phyloP scores from a whole-genome alignment of 1,284 basidiomycete species.

The Microbotryum intermedium region DNA sequence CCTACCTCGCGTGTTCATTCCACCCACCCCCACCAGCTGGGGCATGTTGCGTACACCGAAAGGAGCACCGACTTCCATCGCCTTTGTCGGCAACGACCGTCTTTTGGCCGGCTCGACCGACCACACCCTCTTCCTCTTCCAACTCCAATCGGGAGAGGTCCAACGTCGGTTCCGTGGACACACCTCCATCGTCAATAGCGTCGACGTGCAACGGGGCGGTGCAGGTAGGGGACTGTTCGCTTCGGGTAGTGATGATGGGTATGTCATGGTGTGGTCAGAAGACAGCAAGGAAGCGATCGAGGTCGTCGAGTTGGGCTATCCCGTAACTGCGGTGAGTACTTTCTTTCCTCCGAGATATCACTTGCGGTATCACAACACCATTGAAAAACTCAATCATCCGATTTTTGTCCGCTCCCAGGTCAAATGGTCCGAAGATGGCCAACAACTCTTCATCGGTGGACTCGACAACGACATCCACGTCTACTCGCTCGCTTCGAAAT shows the following conservation, averaged over 20 bases:
- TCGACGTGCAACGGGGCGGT: constrained; percentile 56
- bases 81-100: constrained; percentile 18
- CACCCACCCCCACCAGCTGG: constrained; percentile 9
- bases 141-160: constrained; percentile 64
- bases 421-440: constrained; percentile 80
- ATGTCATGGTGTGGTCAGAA: constrained; percentile 79
- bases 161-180: constrained; percentile 69
- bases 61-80: constrained; percentile 24
- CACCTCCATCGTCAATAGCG: constrained; percentile 72
- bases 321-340: constrained; percentile 60
- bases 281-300: constrained; percentile 66
- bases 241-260: constrained; percentile 80
- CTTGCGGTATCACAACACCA: background rate
- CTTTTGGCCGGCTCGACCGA: constrained; percentile 78
- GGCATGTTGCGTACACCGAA: constrained; percentile 24
- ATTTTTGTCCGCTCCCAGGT: constrained; percentile 38
- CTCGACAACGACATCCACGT: constrained; percentile 91
- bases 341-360: background rate
- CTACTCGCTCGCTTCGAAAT: constrained; percentile 73
- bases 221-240: constrained; percentile 62
- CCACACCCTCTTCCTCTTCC: constrained; percentile 62
- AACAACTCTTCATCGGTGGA: constrained; percentile 75
- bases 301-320: constrained; percentile 72
- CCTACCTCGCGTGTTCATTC: background rate
- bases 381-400: background rate